Evolutionary conservation across 441 rosid species (phyloP), one percentile per base, ranked within the genome.

Genomic region (Biscutella laevigata): DNA sequence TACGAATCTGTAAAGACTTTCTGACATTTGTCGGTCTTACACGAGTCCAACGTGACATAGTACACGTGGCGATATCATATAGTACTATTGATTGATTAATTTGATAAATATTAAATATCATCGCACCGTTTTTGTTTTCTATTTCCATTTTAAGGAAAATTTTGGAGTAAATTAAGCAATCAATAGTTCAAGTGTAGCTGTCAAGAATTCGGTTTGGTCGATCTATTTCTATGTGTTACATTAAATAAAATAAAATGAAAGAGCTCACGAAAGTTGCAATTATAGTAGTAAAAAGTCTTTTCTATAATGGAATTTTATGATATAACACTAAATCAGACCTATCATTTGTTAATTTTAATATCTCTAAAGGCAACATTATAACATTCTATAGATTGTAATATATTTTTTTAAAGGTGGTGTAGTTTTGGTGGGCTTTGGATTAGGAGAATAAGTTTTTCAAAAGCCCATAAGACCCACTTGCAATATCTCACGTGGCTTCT

Each of bases 61-160:
- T 35, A 65, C 59, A 57, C 70, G 70, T 65, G 64, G 9, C 30
- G 1, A 4, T 9, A 41, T 40, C 15, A 25, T 38, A 17, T 2
- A 10, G 13, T 33, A 9, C 6, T 15, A 25, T 5, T 38, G 30
- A 25, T 26, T 25, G 1, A 38, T 62, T 24, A 3, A 11, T 29
- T 5, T 8, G 2, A 13, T 25, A 15, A 38, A 13, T 7, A 17
- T 29, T 36, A 24, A 13, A 16, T 37, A 63, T 33, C 24, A n/a
- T 20, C 11, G 7, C 44, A 38, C 52, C 51, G 35, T n/a, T 53
- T 61, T 11, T 16, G n/a, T n/a, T 13, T 28, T 10, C 49, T 4
- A 33, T 44, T 52, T 44, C 39, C 7, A 35, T 21, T 51, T 47
- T 28, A 3, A 25, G 16, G 28, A 35, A n/a, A 59, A 30, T 10